Evolutionary conservation across 208 protist genomes (phyloP).

Genomic region (Phytomonas francai): DNA sequence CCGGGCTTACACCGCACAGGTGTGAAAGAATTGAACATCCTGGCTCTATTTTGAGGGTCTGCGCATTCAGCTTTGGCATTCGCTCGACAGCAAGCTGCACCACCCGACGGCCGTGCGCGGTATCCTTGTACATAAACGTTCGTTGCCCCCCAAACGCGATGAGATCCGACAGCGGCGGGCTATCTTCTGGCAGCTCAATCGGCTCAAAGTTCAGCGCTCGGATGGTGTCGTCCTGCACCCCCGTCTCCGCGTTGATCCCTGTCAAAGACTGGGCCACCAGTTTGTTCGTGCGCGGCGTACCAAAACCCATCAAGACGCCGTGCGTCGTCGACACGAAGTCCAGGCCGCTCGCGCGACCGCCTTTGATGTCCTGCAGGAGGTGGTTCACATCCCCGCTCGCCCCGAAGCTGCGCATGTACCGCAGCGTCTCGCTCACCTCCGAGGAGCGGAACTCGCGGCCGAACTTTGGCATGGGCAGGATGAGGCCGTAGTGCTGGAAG

Average conservation of each 20-base stretch:
- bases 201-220: conserved; percentile 46
- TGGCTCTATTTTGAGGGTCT: conserved; percentile 68
- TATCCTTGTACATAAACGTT: conserved; percentile 62
- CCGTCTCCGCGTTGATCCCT: conserved; percentile 23
- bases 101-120: conserved; percentile 39
- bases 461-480: conserved; percentile 82
- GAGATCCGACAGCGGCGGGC: conserved; percentile 68
- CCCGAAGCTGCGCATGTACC: conserved; percentile 81
- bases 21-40: conserved; percentile 70
- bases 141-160: conserved; percentile 66
- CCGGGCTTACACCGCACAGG: conserved; percentile 54
- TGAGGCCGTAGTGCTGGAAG: conserved; percentile 75
- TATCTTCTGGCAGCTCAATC: conserved; percentile 63
- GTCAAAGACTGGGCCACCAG: conserved; percentile 44
- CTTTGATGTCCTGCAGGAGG: conserved; percentile 68
- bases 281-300: conserved; percentile 67
- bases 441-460: conserved; percentile 66
- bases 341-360: conserved; percentile 41
- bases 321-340: conserved; percentile 77
- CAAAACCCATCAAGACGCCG: conserved; percentile 73
- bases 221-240: conserved; percentile 30
- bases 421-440: conserved; percentile 80
- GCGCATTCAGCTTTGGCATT: conserved; percentile 53
- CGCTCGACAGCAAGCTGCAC: conserved; percentile 30
- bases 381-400: conserved; percentile 65